Percentiles rank a stretch among this genome's conserved stretches.
These are phyloP conservation scores for Hsuehochloa calcarea DNA, from an alignment of 176 grass and related monocot genomes.

Conservation along the genomic window DNA sequence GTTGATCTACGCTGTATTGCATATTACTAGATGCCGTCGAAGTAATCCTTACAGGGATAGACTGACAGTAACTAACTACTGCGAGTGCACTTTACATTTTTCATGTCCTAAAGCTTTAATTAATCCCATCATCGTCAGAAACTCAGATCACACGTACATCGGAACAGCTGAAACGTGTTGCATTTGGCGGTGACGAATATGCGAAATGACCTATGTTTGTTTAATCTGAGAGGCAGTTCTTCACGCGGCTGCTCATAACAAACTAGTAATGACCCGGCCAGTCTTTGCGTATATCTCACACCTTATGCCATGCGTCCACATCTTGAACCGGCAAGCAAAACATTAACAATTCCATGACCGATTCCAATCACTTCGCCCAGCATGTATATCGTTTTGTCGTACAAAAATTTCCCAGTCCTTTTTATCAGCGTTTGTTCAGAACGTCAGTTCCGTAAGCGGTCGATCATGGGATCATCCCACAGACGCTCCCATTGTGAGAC, in stretches of 20 bases:
- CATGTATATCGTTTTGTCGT: not conserved
- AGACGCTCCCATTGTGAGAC: not conserved
- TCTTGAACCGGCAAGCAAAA: constrained; percentile 11
- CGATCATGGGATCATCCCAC: constrained; percentile 5
- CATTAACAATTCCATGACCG: constrained; percentile 3
- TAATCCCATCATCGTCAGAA: not conserved
- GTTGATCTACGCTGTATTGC: not conserved
- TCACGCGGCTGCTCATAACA: not conserved
- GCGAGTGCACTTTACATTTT: not conserved
- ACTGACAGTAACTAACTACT: not conserved
- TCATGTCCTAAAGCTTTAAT: not conserved
- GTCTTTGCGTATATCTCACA: not conserved
- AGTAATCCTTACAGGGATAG: not conserved
- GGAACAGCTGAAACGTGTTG: not conserved
- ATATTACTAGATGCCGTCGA: not conserved
- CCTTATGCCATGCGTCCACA: constrained; percentile 11
- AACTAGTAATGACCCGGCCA: constrained; percentile 5
- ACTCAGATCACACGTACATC: not conserved
- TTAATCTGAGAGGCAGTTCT: not conserved
- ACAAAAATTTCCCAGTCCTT: not conserved
- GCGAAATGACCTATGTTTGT: not conserved
- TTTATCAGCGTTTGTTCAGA: not conserved
- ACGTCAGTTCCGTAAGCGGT: not conserved
- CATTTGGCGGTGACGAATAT: not conserved
- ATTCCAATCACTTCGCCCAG: not conserved